Conservation (phyloP, 805 yeast genomes). For the Yamadazyma takamatsuzukensis region DNA sequence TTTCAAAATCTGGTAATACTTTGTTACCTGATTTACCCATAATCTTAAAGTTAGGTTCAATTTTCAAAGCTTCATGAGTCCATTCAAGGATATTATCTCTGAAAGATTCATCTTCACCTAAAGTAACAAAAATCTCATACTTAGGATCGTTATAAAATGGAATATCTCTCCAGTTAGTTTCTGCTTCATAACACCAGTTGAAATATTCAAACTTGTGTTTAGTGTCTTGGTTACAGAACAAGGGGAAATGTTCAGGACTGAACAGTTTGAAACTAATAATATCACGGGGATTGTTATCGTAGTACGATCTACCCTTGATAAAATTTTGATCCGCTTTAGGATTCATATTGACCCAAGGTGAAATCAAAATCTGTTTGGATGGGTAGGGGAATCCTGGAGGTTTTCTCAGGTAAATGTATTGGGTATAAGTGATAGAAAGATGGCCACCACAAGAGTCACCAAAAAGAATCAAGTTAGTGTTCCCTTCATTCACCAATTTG, state of each 20-base stretch:
- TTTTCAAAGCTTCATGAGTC: constrained; percentile 30
- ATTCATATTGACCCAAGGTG: constrained; percentile 34
- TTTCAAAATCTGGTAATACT: constrained; percentile 16
- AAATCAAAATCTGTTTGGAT: constrained; percentile 23
- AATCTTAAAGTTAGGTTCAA: constrained; percentile 16
- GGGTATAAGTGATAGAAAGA: constrained; percentile 27
- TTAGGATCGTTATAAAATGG: constrained; percentile 25
- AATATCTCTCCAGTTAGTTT: constrained; percentile 29
- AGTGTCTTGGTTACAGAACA: constrained; percentile 6
- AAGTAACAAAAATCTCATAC: constrained; percentile 25
- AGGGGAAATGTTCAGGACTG: not conserved
- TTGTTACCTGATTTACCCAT: constrained; percentile 7
- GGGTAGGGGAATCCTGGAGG: constrained; percentile 22
- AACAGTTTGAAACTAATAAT: constrained; percentile 15
- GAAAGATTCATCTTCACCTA: constrained; percentile 41
- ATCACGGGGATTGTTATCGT: constrained; percentile 24
- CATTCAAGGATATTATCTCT: constrained; percentile 38
- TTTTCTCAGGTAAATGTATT: constrained; percentile 18
- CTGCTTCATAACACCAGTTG: constrained; percentile 9
- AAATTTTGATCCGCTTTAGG: too few species aligned
- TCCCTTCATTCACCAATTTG: constrained; percentile 17
- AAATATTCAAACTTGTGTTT: constrained; percentile 7
- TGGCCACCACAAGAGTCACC: constrained; percentile 44
- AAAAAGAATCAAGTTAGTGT: constrained; percentile 25
- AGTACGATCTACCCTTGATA: constrained; percentile 36